A percentile compares a stretch with the other conserved stretches of the same genome.
phyloP scores from a whole-genome alignment of 352 stramenopile species.

The Pelagophyceae sp. region DNA sequence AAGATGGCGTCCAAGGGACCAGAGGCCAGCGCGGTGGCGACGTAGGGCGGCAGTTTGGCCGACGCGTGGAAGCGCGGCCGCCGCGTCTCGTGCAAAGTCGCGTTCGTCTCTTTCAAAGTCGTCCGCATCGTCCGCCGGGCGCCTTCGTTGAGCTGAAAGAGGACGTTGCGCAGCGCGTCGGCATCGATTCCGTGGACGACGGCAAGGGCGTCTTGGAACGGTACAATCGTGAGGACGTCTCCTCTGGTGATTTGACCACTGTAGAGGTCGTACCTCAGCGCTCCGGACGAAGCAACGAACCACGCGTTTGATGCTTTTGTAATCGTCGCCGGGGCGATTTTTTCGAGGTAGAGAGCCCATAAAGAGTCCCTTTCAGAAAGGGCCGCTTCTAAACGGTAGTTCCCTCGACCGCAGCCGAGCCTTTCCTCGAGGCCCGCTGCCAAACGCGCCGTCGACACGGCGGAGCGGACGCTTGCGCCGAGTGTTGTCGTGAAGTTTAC shows the following conservation, averaged over 20 bases:
- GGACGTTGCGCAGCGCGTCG: not conserved
- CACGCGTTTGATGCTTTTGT: not conserved
- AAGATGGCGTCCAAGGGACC: not conserved
- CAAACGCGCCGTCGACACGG: not conserved
- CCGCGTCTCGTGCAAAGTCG: not conserved
- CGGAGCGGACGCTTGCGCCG: not conserved
- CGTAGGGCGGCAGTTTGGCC: not conserved
- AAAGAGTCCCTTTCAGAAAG: not conserved
- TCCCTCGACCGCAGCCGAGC: not conserved
- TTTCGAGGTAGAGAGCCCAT: slow-evolving; percentile 10
- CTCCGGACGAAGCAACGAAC: slow-evolving; percentile 2
- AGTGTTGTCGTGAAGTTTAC: not conserved
- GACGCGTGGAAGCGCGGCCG: not conserved
- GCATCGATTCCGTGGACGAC: not conserved
- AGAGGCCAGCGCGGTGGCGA: not conserved
- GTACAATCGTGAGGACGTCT: slow-evolving; percentile 12
- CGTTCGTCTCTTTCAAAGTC: no score
- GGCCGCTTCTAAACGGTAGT: not conserved
- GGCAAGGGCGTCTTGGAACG: slow-evolving; percentile 4
- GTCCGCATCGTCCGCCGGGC: not conserved
- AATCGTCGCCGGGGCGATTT: not conserved
- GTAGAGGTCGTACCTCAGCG: slow-evolving; percentile 21
- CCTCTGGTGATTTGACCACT: not conserved
- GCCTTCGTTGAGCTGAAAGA: not conserved
- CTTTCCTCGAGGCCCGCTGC: not conserved